phyloP scores from a whole-genome alignment of 202 grass and related monocot species.

The Carex sylvatica region DNA sequence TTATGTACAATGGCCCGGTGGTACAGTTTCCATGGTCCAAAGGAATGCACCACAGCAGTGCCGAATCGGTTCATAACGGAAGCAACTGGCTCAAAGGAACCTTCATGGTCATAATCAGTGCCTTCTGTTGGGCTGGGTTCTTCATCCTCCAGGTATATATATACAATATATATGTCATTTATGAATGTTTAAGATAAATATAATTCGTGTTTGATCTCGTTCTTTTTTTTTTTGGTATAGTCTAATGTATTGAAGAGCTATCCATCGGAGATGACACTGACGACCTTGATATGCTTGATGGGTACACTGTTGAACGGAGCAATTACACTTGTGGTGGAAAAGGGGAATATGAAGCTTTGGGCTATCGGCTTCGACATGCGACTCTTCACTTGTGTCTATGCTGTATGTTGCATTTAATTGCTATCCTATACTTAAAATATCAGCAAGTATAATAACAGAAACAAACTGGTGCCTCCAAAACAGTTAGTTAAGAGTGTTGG shows the following conservation, averaged over 20 bases:
- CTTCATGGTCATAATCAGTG: conserved; percentile 47
- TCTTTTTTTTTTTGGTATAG: conserved; percentile 23
- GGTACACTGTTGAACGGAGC: conserved; percentile 52
- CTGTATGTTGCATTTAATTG: conserved; percentile 37
- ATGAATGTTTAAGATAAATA: background rate
- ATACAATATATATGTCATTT: background rate
- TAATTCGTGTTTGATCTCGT: background rate
- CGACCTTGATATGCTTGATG: conserved; percentile 66
- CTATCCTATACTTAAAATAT: background rate
- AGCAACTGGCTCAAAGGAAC: conserved; percentile 62
- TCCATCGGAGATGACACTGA: conserved; percentile 74
- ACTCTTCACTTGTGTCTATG: conserved; percentile 78
- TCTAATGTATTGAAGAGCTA: conserved; percentile 60
- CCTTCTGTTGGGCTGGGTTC: conserved; percentile 76
- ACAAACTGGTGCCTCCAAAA: background rate
- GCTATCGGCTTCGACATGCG: conserved; percentile 76
- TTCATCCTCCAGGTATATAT: conserved; percentile 74
- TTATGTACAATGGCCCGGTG: conserved; percentile 69
- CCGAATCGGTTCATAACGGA: background rate
- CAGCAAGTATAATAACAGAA: background rate
- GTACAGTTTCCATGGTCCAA: conserved; percentile 73
- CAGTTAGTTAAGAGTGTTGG: background rate
- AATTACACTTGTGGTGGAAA: conserved; percentile 64
- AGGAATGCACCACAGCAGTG: conserved; percentile 26
- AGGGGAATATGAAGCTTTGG: conserved; percentile 52